Evolutionary conservation across 768 basidiomycete genomes (phyloP).

Genomic region (Paxillus rubicundulus): DNA sequence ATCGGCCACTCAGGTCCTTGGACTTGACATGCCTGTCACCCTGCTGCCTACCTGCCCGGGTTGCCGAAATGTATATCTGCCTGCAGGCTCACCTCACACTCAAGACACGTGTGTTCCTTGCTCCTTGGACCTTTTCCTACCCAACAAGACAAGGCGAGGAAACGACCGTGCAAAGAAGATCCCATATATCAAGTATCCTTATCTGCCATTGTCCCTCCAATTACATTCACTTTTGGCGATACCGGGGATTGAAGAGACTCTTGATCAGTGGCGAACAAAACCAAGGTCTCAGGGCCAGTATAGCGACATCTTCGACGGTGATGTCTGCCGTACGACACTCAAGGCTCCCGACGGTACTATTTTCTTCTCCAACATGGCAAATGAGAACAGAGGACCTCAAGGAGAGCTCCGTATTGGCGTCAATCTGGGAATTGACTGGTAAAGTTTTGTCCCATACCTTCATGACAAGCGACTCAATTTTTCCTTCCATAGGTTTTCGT

Average conservation of each 20-base stretch:
- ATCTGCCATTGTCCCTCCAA: constrained; percentile 2
- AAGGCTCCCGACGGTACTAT: constrained; percentile 5
- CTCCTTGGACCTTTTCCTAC: background rate
- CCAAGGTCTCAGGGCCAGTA: constrained; percentile 6
- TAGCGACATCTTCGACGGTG: constrained; percentile 29
- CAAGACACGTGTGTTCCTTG: background rate
- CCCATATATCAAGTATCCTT: constrained; percentile 1
- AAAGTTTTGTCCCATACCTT: too few species aligned
- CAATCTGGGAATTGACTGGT: constrained; percentile 33
- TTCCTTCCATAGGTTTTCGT: too few species aligned
- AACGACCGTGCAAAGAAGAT: background rate
- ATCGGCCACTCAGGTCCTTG: constrained; percentile 12
- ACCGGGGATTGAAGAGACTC: background rate
- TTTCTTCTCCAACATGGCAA: constrained; percentile 26
- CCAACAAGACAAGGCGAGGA: constrained; percentile 3
- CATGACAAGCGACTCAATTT: too few species aligned
- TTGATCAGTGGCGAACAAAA: background rate
- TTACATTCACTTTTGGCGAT: background rate
- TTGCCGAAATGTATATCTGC: constrained; percentile 22
- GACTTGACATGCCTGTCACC: constrained; percentile 15
- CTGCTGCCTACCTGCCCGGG: constrained; percentile 22
- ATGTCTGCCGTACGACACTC: constrained; percentile 13
- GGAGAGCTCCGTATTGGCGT: constrained; percentile 32
- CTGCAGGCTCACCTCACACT: background rate
- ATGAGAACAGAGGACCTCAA: constrained; percentile 3